Conservation (phyloP, 2,329 filamentous ascomycete species). For the Scopulariopsis brevicaulis region DNA sequence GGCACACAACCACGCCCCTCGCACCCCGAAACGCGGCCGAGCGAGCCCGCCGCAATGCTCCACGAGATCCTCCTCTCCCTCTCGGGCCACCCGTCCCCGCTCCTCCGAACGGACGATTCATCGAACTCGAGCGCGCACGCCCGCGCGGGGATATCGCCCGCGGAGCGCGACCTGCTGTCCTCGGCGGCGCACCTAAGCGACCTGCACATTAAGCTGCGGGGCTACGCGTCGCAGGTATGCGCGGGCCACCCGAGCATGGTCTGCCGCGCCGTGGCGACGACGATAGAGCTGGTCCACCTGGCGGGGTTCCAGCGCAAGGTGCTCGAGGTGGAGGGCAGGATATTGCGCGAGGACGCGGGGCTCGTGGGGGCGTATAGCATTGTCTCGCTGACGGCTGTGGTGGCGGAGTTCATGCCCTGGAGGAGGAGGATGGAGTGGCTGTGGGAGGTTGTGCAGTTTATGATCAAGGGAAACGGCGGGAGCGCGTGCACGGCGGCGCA, state of each 20-base stretch:
- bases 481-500: conserved; percentile 53
- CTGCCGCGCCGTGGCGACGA: conserved; percentile 75
- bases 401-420: conserved; percentile 82
- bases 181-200: conserved; percentile 68
- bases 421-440: conserved; percentile 77
- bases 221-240: conserved; percentile 54
- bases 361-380: conserved; percentile 88
- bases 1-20: background rate
- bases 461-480: conserved; percentile 32
- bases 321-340: conserved; percentile 68
- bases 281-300: conserved; percentile 65
- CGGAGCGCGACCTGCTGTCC: conserved; percentile 72
- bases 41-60: conserved; percentile 51
- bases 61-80: conserved; percentile 97
- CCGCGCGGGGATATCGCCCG: conserved; percentile 51
- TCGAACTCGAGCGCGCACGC: conserved; percentile 21
- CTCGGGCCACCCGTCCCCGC: conserved; percentile 82
- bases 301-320: conserved; percentile 74
- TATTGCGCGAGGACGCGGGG: conserved; percentile 64
- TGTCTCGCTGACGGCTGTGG: conserved; percentile 77
- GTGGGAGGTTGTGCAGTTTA: conserved; percentile 60
- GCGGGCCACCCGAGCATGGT: conserved; percentile 67
- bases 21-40: background rate
- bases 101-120: conserved; percentile 49
- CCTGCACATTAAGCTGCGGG: conserved; percentile 62